phyloP scores from a whole-genome alignment of 805 yeast genomes.

The Candida patagonica region DNA sequence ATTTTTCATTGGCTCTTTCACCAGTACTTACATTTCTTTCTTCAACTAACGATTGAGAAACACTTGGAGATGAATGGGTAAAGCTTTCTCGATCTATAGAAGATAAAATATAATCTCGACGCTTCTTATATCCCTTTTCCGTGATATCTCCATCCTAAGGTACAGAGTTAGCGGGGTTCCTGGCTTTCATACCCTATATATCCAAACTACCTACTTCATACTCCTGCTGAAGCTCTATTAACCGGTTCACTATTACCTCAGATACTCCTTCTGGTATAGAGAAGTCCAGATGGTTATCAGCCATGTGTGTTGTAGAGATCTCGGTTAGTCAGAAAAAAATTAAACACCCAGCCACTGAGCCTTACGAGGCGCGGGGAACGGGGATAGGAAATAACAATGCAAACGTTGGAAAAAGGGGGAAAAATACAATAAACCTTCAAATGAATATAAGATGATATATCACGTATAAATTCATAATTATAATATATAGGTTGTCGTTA shows the following conservation, averaged over 20 bases:
- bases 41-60: not conserved
- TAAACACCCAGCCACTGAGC: too few species aligned
- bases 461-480: too few species aligned
- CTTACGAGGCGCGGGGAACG: too few species aligned
- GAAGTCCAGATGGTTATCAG: constrained; percentile 36
- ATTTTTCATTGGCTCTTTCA: not conserved
- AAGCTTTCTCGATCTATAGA: constrained; percentile 1
- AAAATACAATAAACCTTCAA: not conserved
- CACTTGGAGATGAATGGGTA: not conserved
- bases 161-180: not conserved
- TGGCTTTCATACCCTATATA: not conserved
- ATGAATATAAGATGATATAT: too few species aligned
- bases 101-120: constrained; percentile 37
- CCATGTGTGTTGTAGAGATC: not conserved
- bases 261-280: constrained; percentile 39
- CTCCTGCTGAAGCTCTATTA: constrained; percentile 39
- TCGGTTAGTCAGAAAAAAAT: not conserved
- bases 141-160: constrained; percentile 58
- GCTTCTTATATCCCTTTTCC: constrained; percentile 60
- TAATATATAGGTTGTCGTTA: too few species aligned
- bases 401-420: not conserved
- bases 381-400: not conserved
- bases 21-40: not conserved
- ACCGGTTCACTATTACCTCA: constrained; percentile 27
- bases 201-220: constrained; percentile 27